Evolutionary conservation across 257 asterid species (phyloP), one percentile per base, ranked within the genome.

Genomic region (Asclepias syriaca): DNA sequence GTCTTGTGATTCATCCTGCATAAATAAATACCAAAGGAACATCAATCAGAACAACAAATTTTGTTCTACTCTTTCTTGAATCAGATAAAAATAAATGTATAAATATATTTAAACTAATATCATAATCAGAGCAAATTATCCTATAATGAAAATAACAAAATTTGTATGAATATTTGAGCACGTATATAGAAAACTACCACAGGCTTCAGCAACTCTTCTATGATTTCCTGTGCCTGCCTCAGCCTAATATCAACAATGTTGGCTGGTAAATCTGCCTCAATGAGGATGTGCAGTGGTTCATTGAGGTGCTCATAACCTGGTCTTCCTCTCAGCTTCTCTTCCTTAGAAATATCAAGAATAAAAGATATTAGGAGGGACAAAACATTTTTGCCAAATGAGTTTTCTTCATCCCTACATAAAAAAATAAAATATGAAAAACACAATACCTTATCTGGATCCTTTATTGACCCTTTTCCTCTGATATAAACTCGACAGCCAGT

Each of bases 401-500:
- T 32, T 11, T 34, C 19, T 46, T 66, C 10, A n/a, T 19, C 8
- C 43, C 45, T 5, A 40, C 8, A 40, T 5, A 40, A 40, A 5
- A 40, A 40, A 5, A 40, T 19, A 66, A 66, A 9, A n/a, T 39
- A 66, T 66, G 9, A 21, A 40, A 19, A 40, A 68, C 1, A 2
- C 16, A 3, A 66, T 83, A 95, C 99, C 96, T 92, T 92, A 81
- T 92, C 98, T 21, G 96, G 92, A 79, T 95, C 99, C 86, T 95
- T 95, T 76, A 95, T 90, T 66, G 99, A 95, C 68, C 99, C 98
- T 77, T 86, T 90, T 77, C 99, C 99, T 86, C 98, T 87, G 60
- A 95, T 95, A 83, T 68, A 95, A 46, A 95, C 99, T 51, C 99
- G 98, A 74, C 99, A 95, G 21, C 99, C 98, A 43, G 99, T 92